phyloP scores from a whole-genome alignment of 306 rosid genomes.

The Comarum palustre region DNA sequence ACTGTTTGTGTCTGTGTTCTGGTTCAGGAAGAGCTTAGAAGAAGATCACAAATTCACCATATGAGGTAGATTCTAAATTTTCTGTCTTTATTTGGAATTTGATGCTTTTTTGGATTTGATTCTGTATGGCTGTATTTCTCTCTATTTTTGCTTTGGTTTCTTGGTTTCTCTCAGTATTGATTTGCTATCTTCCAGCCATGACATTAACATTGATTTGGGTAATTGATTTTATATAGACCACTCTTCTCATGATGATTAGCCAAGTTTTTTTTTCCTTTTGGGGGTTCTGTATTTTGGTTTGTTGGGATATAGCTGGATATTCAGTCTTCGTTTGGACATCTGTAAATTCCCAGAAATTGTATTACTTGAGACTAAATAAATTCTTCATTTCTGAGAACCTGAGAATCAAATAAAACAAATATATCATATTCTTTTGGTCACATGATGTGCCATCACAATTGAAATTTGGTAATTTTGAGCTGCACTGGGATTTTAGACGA shows the following conservation, averaged over 20 bases:
- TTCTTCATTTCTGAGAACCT: slow-evolving; percentile 1
- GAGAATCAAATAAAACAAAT: neutral
- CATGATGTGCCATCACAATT: neutral
- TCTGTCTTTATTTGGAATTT: neutral
- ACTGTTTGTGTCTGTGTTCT: slow-evolving; percentile 2
- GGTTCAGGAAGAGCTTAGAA: slow-evolving; percentile 18
- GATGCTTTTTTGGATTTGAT: neutral
- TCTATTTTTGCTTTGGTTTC: neutral
- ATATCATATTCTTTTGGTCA: neutral
- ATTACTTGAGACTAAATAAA: neutral
- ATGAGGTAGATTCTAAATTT: slow-evolving; percentile 16
- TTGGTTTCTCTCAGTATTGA: neutral
- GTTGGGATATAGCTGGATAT: neutral
- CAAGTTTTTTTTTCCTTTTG: neutral
- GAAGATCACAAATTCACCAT: slow-evolving; percentile 11
- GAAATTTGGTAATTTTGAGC: neutral
- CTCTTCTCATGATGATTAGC: neutral
- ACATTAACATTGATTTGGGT: neutral
- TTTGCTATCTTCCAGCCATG: neutral
- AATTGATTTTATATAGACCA: no score
- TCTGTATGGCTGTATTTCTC: neutral
- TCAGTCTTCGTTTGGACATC: neutral
- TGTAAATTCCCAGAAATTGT: neutral
- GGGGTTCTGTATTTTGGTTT: neutral
- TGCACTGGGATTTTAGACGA: neutral